A percentile compares a stretch with the other conserved stretches of the same genome.
Evolutionary conservation across 495 filamentous ascomycete species (phyloP).

Genomic region (Ascodesmis nigricans): DNA sequence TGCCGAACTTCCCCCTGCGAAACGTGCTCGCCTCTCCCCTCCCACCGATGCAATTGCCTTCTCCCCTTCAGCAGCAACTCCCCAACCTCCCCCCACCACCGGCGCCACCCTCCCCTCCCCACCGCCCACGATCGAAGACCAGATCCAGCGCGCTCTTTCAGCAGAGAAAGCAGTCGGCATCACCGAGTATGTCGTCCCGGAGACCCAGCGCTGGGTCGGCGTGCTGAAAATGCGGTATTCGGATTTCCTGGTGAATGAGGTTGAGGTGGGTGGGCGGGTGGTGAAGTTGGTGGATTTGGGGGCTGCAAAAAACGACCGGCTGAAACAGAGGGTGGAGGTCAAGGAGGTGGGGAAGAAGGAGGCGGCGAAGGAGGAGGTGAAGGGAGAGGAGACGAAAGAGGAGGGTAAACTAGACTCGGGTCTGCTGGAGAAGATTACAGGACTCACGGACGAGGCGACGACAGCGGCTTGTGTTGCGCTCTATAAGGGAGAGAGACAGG

Average conservation of each 20-base stretch:
- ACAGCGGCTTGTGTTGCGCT: neutral
- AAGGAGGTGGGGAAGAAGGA: neutral
- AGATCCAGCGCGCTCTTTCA: slow-evolving; percentile 8
- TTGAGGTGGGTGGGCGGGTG: slow-evolving; percentile 53
- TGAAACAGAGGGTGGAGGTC: neutral
- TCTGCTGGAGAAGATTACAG: neutral
- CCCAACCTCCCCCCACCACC: neutral
- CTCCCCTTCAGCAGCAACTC: too few species aligned
- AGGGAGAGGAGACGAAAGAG: neutral
- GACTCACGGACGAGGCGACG: neutral
- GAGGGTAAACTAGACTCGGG: neutral
- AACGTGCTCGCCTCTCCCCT: too few species aligned
- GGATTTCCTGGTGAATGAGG: slow-evolving; percentile 91
- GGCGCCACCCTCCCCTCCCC: neutral
- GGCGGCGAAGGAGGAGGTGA: neutral
- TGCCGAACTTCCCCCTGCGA: too few species aligned
- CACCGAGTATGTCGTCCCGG: slow-evolving; percentile 32
- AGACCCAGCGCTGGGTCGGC: slow-evolving; percentile 31
- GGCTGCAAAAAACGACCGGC: slow-evolving; percentile 1
- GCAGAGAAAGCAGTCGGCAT: slow-evolving; percentile 35
- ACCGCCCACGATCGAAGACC: too few species aligned
- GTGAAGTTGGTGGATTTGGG: slow-evolving; percentile 42
- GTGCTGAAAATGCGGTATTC: slow-evolving; percentile 50
- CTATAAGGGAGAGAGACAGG: slow-evolving; percentile 26
- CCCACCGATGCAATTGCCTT: too few species aligned